These are phyloP conservation scores for Lolium perenne DNA, from an alignment of 176 grass and related monocot species.

Conservation along the genomic window DNA sequence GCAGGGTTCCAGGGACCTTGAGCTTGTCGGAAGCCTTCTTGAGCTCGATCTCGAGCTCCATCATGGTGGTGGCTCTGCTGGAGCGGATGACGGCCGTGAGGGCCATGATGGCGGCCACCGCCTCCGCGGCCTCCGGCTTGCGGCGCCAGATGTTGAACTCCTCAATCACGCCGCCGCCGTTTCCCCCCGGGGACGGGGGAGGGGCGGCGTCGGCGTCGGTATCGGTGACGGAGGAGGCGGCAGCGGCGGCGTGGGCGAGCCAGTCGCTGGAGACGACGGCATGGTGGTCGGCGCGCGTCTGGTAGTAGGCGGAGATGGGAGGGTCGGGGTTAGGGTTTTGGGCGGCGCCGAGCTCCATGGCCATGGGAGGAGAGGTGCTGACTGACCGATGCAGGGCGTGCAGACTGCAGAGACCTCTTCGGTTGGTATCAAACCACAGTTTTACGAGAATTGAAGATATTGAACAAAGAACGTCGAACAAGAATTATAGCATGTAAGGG, in stretches of 20 bases:
- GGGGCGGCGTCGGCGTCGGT: neutral
- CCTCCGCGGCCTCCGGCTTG: constrained; percentile 92
- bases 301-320: constrained; percentile 94
- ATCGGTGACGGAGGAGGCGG: constrained; percentile 1
- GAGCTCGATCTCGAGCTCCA: constrained; percentile 98
- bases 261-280: constrained; percentile 83
- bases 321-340: constrained; percentile 57
- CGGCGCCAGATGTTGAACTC: constrained; percentile 97
- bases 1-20: constrained; percentile 53
- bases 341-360: constrained; percentile 53
- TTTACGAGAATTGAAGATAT: neutral
- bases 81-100: constrained; percentile 85
- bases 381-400: neutral
- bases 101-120: constrained; percentile 95
- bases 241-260: constrained; percentile 81
- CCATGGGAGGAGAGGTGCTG: constrained; percentile 41
- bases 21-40: constrained; percentile 93
- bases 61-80: constrained; percentile 95
- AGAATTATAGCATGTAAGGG: constrained; percentile 16
- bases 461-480: too few species aligned
- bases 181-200: constrained; percentile 17
- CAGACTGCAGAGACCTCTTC: neutral
- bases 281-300: constrained; percentile 89
- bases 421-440: neutral
- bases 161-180: constrained; percentile 74